Evolutionary conservation across 1,284 basidiomycete genomes (phyloP).

Genomic region (Ustilago tritici): DNA sequence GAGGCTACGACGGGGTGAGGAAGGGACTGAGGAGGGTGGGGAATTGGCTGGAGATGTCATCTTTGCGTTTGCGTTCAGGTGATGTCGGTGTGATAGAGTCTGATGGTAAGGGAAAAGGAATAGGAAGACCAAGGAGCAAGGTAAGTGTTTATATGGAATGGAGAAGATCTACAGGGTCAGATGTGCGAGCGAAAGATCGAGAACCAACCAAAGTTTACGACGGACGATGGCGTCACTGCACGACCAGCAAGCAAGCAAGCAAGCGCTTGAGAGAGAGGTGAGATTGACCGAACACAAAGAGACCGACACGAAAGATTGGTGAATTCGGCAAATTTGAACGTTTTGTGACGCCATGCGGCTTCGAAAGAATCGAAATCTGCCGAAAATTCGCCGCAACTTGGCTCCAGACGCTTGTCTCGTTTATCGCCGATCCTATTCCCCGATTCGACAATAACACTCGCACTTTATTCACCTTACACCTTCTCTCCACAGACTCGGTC

Average conservation of each 20-base stretch:
- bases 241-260: neutral
- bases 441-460: neutral
- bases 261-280: neutral
- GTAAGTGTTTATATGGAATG: slow-evolving; percentile 1
- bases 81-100: too few relatives aligned
- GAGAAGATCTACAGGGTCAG: neutral
- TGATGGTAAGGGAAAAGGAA: neutral
- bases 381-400: slow-evolving; percentile 39
- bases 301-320: neutral
- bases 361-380: too few relatives aligned
- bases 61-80: neutral
- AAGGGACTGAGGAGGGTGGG: slow-evolving; percentile 43
- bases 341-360: neutral
- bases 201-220: neutral
- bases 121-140: neutral
- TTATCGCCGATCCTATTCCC: neutral
- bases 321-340: slow-evolving; percentile 4
- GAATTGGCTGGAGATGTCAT: slow-evolving; percentile 48
- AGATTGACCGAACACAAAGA: neutral
- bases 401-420: neutral
- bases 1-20: slow-evolving; percentile 37
- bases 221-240: too few relatives aligned
- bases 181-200: neutral
- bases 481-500: neutral
- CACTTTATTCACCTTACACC: too few relatives aligned